A percentile compares a stretch with the other conserved stretches of the same genome.
These are phyloP conservation scores for Lachancea sp. DNA, from an alignment of 805 yeast species.

Conservation along the genomic window DNA sequence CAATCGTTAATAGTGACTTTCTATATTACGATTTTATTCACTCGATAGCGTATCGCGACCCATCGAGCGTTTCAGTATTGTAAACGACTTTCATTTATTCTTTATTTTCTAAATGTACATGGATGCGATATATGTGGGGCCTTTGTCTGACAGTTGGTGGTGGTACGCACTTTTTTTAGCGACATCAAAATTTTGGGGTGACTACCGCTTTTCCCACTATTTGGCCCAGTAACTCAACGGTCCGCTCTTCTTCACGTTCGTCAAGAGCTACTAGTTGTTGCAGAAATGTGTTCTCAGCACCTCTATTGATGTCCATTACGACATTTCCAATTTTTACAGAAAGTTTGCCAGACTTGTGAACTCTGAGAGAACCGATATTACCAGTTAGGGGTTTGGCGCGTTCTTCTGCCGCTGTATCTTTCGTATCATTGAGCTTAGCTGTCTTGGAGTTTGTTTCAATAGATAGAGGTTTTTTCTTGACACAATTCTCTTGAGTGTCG, in stretches of 20 bases:
- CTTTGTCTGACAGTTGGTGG: too few relatives aligned
- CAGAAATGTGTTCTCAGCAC: conserved; percentile 59
- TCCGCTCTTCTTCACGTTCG: conserved; percentile 35
- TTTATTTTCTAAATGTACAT: neutral
- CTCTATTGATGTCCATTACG: conserved; percentile 61
- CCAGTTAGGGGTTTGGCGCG: conserved; percentile 38
- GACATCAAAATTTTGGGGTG: conserved; percentile 41
- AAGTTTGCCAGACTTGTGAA: conserved; percentile 79
- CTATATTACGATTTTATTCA: neutral
- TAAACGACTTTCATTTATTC: neutral
- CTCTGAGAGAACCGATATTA: conserved; percentile 61
- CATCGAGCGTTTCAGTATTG: neutral
- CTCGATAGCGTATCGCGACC: too few relatives aligned
- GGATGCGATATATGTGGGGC: neutral
- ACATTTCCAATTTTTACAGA: conserved; percentile 68
- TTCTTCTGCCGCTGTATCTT: conserved; percentile 6
- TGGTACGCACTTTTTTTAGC: neutral
- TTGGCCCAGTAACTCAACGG: conserved; percentile 47
- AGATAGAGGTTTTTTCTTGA: neutral
- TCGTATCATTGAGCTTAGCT: neutral
- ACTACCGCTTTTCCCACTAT: conserved; percentile 51
- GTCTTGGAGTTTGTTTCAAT: conserved; percentile 1
- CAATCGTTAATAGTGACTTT: neutral
- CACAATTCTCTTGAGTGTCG: too few relatives aligned
- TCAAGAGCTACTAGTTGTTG: conserved; percentile 68